Evolutionary conservation across 176 grass and related monocot species (phyloP).

Genomic region (Typha latifolia): DNA sequence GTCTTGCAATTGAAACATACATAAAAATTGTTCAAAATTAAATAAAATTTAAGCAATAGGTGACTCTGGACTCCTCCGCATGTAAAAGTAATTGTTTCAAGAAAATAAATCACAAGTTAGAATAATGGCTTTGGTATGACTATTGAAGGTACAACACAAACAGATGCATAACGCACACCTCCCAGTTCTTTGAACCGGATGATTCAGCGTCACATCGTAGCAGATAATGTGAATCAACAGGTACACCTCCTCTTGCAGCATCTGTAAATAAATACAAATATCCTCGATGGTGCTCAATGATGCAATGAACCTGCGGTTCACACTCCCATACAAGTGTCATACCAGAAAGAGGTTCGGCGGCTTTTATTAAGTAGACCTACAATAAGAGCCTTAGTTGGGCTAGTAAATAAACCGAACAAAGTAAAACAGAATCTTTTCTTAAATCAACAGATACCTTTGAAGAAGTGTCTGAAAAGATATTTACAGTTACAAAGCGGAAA

Average conservation of each 20-base stretch:
- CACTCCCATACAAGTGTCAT: conserved; percentile 81
- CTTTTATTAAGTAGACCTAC: conserved; percentile 92
- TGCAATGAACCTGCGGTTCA: conserved; percentile 76
- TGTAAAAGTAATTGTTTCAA: too few relatives aligned
- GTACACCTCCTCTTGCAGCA: conserved; percentile 59
- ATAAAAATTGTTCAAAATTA: too few relatives aligned
- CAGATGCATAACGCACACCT: conserved; percentile 34
- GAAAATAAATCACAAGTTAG: not conserved
- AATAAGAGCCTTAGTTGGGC: conserved; percentile 24
- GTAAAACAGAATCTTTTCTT: conserved; percentile 1
- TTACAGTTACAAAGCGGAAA: conserved; percentile 73
- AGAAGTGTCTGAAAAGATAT: conserved; percentile 79
- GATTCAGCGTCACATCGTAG: conserved; percentile 45
- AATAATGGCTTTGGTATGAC: conserved; percentile 13
- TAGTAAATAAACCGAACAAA: conserved; percentile 6
- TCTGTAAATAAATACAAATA: conserved; percentile 80
- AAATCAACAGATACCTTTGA: conserved; percentile 56
- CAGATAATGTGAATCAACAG: conserved; percentile 70
- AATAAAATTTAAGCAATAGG: too few relatives aligned
- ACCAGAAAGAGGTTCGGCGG: conserved; percentile 60
- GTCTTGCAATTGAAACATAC: too few relatives aligned
- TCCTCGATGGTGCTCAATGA: conserved; percentile 77
- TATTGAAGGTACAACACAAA: conserved; percentile 9
- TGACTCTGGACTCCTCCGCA: too few relatives aligned
- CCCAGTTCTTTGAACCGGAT: conserved; percentile 65